Evolutionary conservation across 2,329 filamentous ascomycete genomes (phyloP), one percentile per base, ranked within the genome.

Genomic region (Aphanocladium album): DNA sequence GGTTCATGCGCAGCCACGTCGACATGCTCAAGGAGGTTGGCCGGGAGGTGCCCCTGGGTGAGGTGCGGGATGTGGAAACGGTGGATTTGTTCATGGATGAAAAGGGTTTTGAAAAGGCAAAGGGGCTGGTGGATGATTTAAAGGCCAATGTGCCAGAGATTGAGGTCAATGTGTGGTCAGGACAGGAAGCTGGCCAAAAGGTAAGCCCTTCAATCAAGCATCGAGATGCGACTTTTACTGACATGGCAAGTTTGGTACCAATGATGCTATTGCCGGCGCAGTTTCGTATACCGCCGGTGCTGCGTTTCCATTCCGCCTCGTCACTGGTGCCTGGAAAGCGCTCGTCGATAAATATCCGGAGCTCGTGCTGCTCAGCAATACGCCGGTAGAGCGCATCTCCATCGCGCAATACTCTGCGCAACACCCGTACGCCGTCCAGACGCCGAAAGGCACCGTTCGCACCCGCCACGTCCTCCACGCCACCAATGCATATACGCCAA

Each of bases 391-490:
- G 5, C 35, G 62, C 0, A 60, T 61, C n/a, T 41, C 60, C 2
- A 16, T 60, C n/a, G 57, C 57, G 5, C n/a, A 35, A 2, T 39
- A 60, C 41, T 53, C 57, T 2, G 27, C 57, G 0, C 49, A 60
- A 21, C 62, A 69, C 5, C 76, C 71, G 2, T 82, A 80, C 65
- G 67, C 70, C 1, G 65, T 86, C 5, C 64, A 72, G 5, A 85
- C 83, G 1, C 57, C 65, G 0, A 72, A 78, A 7, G 82, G 82
- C 2, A 64, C 46, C 0, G 73, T 86, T 37, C 68, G 66, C 3
- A 74, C 81, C 8, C 71, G 73, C 0, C 78, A 86, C 57, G 72
- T 88, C 1, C 74, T 87, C 2, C 81, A 87, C 63, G 81, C 81
- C 8, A 87, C 83, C 1, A 86, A 87, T 63, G 82, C 74, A 5